phyloP scores from a whole-genome alignment of 495 filamentous ascomycete genomes.

The Podospora pseudocomata region DNA sequence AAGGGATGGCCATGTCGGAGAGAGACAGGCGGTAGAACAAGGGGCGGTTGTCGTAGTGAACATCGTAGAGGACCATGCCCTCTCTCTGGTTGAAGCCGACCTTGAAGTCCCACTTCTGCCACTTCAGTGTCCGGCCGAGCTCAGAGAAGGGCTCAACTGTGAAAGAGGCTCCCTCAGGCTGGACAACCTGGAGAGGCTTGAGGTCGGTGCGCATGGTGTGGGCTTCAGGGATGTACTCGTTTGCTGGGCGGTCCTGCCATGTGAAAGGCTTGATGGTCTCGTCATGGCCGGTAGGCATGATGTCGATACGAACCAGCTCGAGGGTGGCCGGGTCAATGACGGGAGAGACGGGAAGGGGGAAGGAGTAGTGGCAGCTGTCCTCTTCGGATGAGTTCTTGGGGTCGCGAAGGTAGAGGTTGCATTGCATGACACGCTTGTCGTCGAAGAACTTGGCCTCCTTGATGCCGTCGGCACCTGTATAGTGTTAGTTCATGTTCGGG shows the following conservation, averaged over 20 bases:
- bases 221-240: constrained; percentile 72
- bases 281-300: constrained; percentile 60
- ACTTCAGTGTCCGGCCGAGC: constrained; percentile 44
- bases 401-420: constrained; percentile 64
- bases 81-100: constrained; percentile 73
- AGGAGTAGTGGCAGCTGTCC: constrained; percentile 75
- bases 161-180: constrained; percentile 76
- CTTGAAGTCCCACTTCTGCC: constrained; percentile 70
- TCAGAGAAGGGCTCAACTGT: constrained; percentile 46
- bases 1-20: constrained; percentile 77
- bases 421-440: constrained; percentile 58
- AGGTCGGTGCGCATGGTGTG: constrained; percentile 62
- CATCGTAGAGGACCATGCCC: constrained; percentile 65
- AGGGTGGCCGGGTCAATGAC: constrained; percentile 64
- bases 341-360: constrained; percentile 73
- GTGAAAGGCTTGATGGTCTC: constrained; percentile 51
- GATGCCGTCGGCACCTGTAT: constrained; percentile 55
- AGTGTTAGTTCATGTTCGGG: background rate
- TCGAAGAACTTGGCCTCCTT: constrained; percentile 53
- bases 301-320: constrained; percentile 60
- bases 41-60: constrained; percentile 63
- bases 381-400: constrained; percentile 51
- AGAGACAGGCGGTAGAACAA: constrained; percentile 67
- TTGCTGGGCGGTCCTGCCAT: constrained; percentile 54
- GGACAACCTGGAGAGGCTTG: constrained; percentile 71